A percentile compares a stretch with the other conserved stretches of the same genome.
Conservation (phyloP, 1,284 basidiomycete genomes). For the Fistulina hepatica region DNA sequence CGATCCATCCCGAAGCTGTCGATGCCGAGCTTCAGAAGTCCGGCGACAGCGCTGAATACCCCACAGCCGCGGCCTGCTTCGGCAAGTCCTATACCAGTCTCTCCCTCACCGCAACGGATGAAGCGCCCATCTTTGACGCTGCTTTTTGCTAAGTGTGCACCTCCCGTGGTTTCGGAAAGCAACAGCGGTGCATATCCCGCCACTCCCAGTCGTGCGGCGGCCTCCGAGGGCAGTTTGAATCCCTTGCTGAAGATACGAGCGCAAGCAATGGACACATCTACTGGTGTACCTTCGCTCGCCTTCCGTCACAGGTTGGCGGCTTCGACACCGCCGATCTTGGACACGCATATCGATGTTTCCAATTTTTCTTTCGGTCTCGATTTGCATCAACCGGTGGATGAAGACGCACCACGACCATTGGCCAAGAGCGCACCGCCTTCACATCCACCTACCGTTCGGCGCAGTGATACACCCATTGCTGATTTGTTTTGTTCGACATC, state of each 20-base stretch:
- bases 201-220: conserved; percentile 23
- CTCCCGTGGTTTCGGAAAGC: conserved; percentile 24
- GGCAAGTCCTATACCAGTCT: too few species aligned
- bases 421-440: conserved; percentile 1
- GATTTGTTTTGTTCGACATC: conserved; percentile 32
- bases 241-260: conserved; percentile 36
- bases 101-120: conserved; percentile 24
- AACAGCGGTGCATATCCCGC: conserved; percentile 17
- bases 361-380: conserved; percentile 32
- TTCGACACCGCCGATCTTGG: conserved; percentile 35
- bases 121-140: conserved; percentile 47
- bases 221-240: conserved; percentile 29
- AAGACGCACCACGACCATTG: conserved; percentile 9
- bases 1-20: conserved; percentile 35
- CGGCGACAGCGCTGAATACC: conserved; percentile 18
- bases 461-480: conserved; percentile 36
- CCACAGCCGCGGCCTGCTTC: conserved; percentile 15
- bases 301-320: too few species aligned
- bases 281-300: conserved; percentile 28
- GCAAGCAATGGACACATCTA: conserved; percentile 35
- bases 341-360: conserved; percentile 39
- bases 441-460: conserved; percentile 20
- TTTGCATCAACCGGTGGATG: conserved; percentile 19
- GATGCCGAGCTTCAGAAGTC: conserved; percentile 27
- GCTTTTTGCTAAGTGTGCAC: conserved; percentile 39